phyloP scores from a whole-genome alignment of 2,329 filamentous ascomycete genomes.

The Dothiorella sarmentorum region DNA sequence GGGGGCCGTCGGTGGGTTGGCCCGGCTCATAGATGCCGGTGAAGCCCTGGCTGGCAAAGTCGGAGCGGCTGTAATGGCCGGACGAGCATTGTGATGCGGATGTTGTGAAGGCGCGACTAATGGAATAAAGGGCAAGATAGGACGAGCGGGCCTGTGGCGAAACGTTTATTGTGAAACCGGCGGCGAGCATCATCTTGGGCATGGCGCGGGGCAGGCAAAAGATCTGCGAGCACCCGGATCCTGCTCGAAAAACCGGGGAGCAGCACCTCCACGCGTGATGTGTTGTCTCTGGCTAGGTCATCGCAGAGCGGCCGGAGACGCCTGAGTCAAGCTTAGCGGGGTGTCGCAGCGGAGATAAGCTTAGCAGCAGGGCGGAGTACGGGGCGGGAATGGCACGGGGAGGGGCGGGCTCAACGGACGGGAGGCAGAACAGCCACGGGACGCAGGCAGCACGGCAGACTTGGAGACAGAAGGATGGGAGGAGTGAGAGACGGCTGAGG shows the following conservation, averaged over 20 bases:
- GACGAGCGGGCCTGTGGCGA: constrained; percentile 41
- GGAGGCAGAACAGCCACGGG: not conserved
- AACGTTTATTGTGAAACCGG: constrained; percentile 28
- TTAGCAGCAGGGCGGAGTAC: not conserved
- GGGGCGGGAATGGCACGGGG: too few relatives aligned
- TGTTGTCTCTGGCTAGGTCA: constrained; percentile 12
- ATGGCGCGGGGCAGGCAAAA: not conserved
- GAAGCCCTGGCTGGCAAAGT: constrained; percentile 62
- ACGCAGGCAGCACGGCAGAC: not conserved
- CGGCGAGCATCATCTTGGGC: constrained; percentile 11
- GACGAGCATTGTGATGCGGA: constrained; percentile 37
- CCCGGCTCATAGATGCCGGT: constrained; percentile 62
- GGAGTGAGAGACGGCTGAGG: not conserved
- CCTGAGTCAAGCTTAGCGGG: constrained; percentile 19
- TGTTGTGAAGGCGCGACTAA: constrained; percentile 33
- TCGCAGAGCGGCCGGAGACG: constrained; percentile 12
- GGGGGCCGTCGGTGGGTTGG: constrained; percentile 59
- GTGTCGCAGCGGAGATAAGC: constrained; percentile 15
- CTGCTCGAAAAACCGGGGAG: not conserved
- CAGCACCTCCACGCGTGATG: constrained; percentile 17
- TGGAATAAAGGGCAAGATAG: constrained; percentile 36
- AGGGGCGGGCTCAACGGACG: too few relatives aligned
- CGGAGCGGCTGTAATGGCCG: constrained; percentile 56
- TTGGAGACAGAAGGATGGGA: not conserved
- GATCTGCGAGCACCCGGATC: constrained; percentile 1